Percentiles rank a stretch among this genome's conserved stretches.
These are phyloP conservation scores for Xylariomycetidae sp. DNA, from an alignment of 2,329 filamentous ascomycete genomes.

Conservation along the genomic window DNA sequence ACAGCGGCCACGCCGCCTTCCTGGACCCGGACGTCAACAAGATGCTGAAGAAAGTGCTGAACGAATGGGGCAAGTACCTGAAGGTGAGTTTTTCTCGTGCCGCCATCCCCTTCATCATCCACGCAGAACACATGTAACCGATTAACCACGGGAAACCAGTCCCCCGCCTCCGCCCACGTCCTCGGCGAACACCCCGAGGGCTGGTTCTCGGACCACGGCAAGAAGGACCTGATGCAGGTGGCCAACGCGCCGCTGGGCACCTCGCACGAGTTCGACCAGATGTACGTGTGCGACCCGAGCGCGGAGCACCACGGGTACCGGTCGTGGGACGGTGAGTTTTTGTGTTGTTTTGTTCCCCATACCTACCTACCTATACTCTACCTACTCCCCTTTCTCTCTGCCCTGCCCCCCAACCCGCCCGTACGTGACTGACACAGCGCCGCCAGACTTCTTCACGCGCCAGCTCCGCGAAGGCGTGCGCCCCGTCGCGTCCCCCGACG, in stretches of 20 bases:
- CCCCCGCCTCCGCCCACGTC: conserved; percentile 48
- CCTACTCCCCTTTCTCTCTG: no score
- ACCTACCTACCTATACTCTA: no score
- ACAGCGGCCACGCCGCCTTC: conserved; percentile 46
- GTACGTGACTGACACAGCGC: background rate
- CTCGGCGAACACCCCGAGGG: conserved; percentile 37
- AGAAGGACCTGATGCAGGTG: conserved; percentile 42
- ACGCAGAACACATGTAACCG: background rate
- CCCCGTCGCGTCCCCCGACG: conserved; percentile 40
- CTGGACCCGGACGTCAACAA: conserved; percentile 48
- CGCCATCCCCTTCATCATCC: background rate
- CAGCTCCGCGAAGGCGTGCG: conserved; percentile 39
- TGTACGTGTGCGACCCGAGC: conserved; percentile 54
- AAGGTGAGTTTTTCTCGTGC: conserved; percentile 28
- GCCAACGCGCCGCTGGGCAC: conserved; percentile 41
- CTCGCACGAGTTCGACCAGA: conserved; percentile 46
- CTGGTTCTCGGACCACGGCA: conserved; percentile 49
- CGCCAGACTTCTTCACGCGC: conserved; percentile 49
- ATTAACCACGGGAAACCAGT: conserved; percentile 25
- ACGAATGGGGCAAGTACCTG: conserved; percentile 51
- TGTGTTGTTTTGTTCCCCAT: background rate
- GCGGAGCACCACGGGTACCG: conserved; percentile 48
- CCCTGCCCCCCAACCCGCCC: background rate
- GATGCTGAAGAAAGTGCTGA: conserved; percentile 47
- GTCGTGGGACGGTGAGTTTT: conserved; percentile 48